Percentiles rank a stretch among this genome's conserved stretches.
phyloP scores from a whole-genome alignment of 179 eudicot species.

The Nepenthes alata region DNA sequence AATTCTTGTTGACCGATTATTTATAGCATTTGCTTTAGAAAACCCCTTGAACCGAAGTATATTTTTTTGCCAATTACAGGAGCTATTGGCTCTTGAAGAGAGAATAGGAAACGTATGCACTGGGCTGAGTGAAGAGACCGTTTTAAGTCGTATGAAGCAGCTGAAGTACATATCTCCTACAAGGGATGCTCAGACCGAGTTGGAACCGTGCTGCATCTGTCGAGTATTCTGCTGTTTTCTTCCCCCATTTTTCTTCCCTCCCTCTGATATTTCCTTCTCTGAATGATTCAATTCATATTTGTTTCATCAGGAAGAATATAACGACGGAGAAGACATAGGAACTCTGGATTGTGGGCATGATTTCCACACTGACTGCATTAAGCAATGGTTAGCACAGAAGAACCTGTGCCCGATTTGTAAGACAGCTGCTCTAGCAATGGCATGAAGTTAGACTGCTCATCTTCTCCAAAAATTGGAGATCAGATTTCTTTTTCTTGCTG shows the following conservation, averaged over 20 bases:
- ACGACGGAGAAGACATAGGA: constrained; percentile 25
- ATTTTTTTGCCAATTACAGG: constrained; percentile 22
- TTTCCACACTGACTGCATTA: constrained; percentile 27
- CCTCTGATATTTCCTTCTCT: no score
- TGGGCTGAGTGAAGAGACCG: constrained; percentile 58
- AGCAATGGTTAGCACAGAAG: constrained; percentile 29
- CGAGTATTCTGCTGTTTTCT: constrained; percentile 31
- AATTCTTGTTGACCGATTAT: no score
- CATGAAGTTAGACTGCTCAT: no score
- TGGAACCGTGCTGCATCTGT: constrained; percentile 82
- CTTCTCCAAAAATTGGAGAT: no score
- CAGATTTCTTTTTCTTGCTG: no score
- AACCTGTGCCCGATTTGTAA: constrained; percentile 39
- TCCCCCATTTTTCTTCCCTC: no score
- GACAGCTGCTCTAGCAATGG: constrained; percentile 8
- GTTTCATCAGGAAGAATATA: constrained; percentile 21
- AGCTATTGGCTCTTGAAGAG: constrained; percentile 78
- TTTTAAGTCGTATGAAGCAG: constrained; percentile 40
- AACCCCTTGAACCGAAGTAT: no score
- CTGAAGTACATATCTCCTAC: constrained; percentile 26
- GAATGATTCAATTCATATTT: not conserved
- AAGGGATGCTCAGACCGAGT: constrained; percentile 29
- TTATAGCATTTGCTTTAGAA: not conserved
- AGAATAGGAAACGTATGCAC: constrained; percentile 83
- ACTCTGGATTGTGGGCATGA: constrained; percentile 32